Percentiles rank a stretch among this genome's conserved stretches.
These are phyloP conservation scores for Macrophomina phaseolina DNA, from an alignment of 2,329 filamentous ascomycete genomes.

Conservation along the genomic window DNA sequence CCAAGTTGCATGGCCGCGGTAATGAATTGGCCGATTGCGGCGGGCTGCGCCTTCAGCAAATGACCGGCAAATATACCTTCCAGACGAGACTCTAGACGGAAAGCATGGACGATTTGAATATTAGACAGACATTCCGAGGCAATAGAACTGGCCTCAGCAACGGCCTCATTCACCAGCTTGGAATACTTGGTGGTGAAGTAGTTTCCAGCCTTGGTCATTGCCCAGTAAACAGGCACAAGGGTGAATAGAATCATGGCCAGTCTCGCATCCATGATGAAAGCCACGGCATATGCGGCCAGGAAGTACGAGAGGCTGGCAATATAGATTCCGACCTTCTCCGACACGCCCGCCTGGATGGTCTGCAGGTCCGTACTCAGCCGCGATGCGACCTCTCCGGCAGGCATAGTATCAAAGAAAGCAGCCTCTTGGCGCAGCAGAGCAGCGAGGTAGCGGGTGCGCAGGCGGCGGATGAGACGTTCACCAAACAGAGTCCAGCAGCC, in stretches of 20 bases:
- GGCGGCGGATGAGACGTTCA: conserved; percentile 11
- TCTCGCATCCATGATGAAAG: conserved; percentile 18
- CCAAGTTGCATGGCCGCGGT: conserved; percentile 12
- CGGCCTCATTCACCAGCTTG: conserved; percentile 1
- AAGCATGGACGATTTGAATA: conserved; percentile 21
- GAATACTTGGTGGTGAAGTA: conserved; percentile 19
- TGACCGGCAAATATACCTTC: conserved; percentile 17
- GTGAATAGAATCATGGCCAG: conserved; percentile 39
- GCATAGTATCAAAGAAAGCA: conserved; percentile 11
- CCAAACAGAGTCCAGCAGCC: conserved; percentile 24
- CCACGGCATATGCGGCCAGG: conserved; percentile 14
- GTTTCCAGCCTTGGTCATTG: conserved; percentile 52
- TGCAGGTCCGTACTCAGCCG: conserved; percentile 16
- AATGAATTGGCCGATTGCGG: conserved; percentile 15
- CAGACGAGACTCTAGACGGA: conserved; percentile 4
- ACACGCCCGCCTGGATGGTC: conserved; percentile 23
- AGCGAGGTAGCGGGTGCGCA: conserved; percentile 10
- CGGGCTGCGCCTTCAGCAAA: conserved; percentile 13
- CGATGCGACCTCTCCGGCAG: conserved; percentile 9
- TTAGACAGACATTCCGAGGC: conserved; percentile 17
- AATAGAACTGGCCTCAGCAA: conserved; percentile 18
- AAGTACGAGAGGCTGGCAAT: conserved; percentile 19
- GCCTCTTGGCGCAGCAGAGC: conserved; percentile 12
- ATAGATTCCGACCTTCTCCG: conserved; percentile 22
- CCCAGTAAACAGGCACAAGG: conserved; percentile 70